Evolutionary conservation across 345 rosid genomes (phyloP).

Genomic region (Hevea brasiliensis): DNA sequence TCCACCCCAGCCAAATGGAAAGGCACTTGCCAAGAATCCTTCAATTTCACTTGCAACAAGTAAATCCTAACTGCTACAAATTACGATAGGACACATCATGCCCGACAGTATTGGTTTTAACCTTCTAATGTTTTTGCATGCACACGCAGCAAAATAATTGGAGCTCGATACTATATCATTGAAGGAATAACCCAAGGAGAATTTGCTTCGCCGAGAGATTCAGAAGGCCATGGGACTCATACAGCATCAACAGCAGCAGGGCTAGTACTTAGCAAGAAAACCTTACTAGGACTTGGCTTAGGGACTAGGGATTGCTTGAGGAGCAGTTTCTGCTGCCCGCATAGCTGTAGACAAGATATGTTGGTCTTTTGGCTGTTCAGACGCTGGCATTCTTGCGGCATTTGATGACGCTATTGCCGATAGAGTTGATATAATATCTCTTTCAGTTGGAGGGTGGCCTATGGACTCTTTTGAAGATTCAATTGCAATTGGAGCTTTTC

Average conservation of each 20-base stretch:
- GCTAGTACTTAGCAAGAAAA: too few species aligned
- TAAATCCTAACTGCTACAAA: too few species aligned
- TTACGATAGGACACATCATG: too few species aligned
- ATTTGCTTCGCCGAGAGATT: constrained; percentile 16
- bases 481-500: constrained; percentile 13
- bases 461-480: constrained; percentile 5
- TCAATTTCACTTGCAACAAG: too few species aligned
- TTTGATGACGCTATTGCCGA: constrained; percentile 22
- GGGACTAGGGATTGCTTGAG: constrained; percentile 18
- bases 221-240: too few species aligned
- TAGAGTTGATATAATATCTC: constrained; percentile 21
- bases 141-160: constrained; percentile 28
- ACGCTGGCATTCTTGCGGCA: constrained; percentile 14
- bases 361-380: too few species aligned
- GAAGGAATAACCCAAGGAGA: not conserved
- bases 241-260: too few species aligned
- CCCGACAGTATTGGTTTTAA: too few species aligned
- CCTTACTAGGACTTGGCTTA: too few species aligned
- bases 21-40: too few species aligned
- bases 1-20: constrained; percentile 27
- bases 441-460: constrained; percentile 12
- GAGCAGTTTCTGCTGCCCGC: constrained; percentile 17
- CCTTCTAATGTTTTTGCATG: constrained; percentile 29
- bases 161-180: too few species aligned
- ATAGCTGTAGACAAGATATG: constrained; percentile 23